A percentile compares a stretch with the other conserved stretches of the same genome.
Evolutionary conservation across 2,329 filamentous ascomycete genomes (phyloP).

Genomic region (Sclerotinia borealis): DNA sequence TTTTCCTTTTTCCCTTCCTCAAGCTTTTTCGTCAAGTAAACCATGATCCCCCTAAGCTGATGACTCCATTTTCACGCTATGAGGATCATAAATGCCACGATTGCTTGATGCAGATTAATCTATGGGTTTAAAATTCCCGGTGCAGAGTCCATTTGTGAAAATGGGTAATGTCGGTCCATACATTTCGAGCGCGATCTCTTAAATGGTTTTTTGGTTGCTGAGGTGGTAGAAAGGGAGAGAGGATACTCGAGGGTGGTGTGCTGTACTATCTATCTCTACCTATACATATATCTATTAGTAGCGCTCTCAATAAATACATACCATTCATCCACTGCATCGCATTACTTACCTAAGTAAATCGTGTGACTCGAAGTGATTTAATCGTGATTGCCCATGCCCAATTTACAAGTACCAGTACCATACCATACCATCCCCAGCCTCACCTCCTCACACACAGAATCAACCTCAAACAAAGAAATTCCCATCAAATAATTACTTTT

Average conservation of each 20-base stretch:
- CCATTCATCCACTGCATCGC: too few relatives aligned
- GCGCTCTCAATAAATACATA: too few relatives aligned
- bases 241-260: too few relatives aligned
- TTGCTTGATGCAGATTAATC: neutral
- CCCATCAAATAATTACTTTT: neutral
- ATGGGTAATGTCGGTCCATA: neutral
- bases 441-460: neutral
- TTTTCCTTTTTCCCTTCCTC: neutral
- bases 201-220: neutral
- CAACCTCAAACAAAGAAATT: neutral
- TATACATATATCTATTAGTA: too few relatives aligned
- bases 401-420: too few relatives aligned
- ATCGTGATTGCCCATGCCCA: too few relatives aligned
- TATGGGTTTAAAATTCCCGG: neutral
- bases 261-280: too few relatives aligned
- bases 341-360: too few relatives aligned
- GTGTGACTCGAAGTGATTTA: too few relatives aligned
- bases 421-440: neutral
- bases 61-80: neutral
- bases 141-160: neutral
- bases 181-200: neutral
- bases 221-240: too few relatives aligned
- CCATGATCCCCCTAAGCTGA: neutral
- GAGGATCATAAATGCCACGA: neutral
- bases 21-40: neutral